These are phyloP conservation scores for Chrysosporium queenslandicum DNA, from an alignment of 2,329 filamentous ascomycete genomes.

Conservation along the genomic window DNA sequence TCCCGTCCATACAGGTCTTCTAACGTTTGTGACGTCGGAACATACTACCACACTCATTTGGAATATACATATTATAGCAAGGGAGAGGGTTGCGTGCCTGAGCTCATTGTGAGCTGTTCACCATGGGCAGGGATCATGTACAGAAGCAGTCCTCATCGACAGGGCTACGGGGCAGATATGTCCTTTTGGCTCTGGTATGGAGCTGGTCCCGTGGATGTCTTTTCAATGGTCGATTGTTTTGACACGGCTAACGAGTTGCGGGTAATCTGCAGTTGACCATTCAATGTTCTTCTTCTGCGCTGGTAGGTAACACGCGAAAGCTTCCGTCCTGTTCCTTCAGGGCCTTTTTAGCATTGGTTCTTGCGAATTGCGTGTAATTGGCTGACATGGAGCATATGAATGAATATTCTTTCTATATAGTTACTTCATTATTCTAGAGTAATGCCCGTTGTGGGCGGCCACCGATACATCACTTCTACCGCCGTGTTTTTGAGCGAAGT, in stretches of 20 bases:
- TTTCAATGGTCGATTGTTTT: too few species aligned
- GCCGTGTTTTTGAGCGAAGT: constrained; percentile 90
- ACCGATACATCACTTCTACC: constrained; percentile 86
- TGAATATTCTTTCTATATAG: constrained; percentile 35
- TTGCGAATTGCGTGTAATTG: background rate
- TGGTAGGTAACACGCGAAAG: constrained; percentile 27
- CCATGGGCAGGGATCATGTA: constrained; percentile 9
- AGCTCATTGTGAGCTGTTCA: constrained; percentile 1
- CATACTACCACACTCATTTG: background rate
- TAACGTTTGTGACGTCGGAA: background rate
- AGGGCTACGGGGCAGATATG: constrained; percentile 26
- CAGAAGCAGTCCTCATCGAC: constrained; percentile 24
- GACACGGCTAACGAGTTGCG: background rate
- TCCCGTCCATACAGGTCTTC: background rate
- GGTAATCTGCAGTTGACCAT: constrained; percentile 30
- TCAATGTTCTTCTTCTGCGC: constrained; percentile 36
- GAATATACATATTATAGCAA: background rate
- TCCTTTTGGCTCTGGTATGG: constrained; percentile 35
- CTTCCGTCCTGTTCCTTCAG: background rate
- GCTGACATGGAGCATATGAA: constrained; percentile 5
- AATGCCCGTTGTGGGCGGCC: constrained; percentile 74
- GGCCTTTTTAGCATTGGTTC: background rate
- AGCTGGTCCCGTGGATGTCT: background rate
- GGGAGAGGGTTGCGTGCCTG: background rate
- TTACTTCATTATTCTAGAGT: constrained; percentile 90